These are phyloP conservation scores for Durusdinium trenchii DNA, from an alignment of 73 alveolate species.

Conservation along the genomic window DNA sequence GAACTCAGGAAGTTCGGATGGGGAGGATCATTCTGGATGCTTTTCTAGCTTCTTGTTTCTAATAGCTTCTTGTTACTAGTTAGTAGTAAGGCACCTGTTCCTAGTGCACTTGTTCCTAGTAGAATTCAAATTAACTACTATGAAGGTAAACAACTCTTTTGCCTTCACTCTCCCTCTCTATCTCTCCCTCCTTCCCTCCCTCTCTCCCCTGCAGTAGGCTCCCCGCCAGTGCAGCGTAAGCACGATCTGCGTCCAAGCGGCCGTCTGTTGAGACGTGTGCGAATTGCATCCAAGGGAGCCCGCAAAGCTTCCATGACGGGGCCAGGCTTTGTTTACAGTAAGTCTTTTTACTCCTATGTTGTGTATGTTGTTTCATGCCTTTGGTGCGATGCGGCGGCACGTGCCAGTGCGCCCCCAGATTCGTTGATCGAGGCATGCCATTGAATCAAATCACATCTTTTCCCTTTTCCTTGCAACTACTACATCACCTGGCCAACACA, in stretches of 20 bases:
- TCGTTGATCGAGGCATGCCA: neutral
- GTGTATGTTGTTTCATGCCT: neutral
- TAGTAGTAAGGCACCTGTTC: no score
- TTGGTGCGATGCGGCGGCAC: neutral
- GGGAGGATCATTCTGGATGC: no score
- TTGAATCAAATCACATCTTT: neutral
- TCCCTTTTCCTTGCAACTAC: neutral
- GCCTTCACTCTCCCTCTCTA: no score
- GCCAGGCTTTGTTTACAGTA: neutral
- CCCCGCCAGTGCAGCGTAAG: no score
- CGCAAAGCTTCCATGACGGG: constrained; percentile 86
- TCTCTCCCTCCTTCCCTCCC: no score
- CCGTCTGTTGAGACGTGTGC: constrained; percentile 72
- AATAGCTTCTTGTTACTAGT: no score
- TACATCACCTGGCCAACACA: neutral
- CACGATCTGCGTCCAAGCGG: neutral
- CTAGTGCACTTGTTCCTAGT: no score
- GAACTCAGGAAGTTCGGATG: no score
- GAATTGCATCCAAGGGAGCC: constrained; percentile 79
- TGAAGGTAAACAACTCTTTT: no score
- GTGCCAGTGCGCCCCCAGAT: neutral
- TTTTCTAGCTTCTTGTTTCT: no score
- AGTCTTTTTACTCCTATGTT: neutral
- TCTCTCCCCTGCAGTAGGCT: no score
- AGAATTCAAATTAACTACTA: no score